A percentile compares a stretch with the other conserved stretches of the same genome.
phyloP scores from a whole-genome alignment of 176 grass and related monocot species.

The Oryza meyeriana region DNA sequence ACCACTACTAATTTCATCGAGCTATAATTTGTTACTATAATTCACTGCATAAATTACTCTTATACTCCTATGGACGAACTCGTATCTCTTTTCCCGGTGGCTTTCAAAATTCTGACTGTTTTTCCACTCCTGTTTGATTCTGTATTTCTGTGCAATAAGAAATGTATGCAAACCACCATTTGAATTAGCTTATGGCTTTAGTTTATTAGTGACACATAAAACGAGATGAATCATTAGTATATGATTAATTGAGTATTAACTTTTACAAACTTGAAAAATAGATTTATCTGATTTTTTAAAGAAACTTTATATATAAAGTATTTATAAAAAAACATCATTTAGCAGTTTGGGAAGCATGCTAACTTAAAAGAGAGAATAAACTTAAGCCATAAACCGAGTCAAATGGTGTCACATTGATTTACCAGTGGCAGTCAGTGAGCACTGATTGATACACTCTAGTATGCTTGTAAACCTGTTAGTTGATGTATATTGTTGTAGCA shows the following conservation, averaged over 20 bases:
- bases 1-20: background rate
- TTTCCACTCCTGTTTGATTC: background rate
- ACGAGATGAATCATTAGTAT: too few species aligned
- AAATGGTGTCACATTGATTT: background rate
- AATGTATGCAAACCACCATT: too few species aligned
- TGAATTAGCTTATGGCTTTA: too few species aligned
- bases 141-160: background rate
- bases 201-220: too few species aligned
- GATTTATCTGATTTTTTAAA: too few species aligned
- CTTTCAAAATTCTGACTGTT: background rate
- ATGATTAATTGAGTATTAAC: too few species aligned
- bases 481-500: background rate
- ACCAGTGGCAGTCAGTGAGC: background rate
- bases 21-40: conserved; percentile 11
- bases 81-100: background rate
- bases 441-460: background rate
- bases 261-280: too few species aligned
- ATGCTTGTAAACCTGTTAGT: background rate
- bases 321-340: too few species aligned
- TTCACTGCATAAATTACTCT: background rate
- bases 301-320: too few species aligned
- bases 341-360: too few species aligned
- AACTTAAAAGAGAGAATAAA: too few species aligned
- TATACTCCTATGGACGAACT: background rate
- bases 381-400: too few species aligned